A percentile compares a stretch with the other conserved stretches of the same genome.
These are phyloP conservation scores for Phlyctochytrium arcticum DNA, from an alignment of 192 early-diverging fungal species.

Conservation along the genomic window DNA sequence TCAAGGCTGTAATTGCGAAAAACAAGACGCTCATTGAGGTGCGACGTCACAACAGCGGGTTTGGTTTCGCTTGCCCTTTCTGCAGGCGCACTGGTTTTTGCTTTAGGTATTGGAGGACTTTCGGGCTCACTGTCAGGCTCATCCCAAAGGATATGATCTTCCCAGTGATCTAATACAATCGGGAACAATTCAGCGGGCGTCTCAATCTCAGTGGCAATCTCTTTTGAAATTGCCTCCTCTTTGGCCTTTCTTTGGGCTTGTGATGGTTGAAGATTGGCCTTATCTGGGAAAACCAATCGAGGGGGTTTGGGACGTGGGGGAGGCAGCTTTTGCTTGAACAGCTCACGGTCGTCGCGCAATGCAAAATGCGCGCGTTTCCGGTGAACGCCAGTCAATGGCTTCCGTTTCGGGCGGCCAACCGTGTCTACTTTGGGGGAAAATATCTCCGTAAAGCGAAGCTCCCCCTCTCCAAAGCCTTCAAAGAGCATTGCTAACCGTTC, in stretches of 20 bases:
- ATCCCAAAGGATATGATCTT: slow-evolving; percentile 79
- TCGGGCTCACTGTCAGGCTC: neutral
- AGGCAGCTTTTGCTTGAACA: slow-evolving; percentile 5
- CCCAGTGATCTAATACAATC: slow-evolving; percentile 78
- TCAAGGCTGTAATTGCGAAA: slow-evolving; percentile 60
- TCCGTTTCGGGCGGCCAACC: neutral
- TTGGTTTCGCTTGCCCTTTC: neutral
- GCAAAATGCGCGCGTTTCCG: slow-evolving; percentile 8
- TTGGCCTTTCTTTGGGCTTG: neutral
- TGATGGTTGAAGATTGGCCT: neutral
- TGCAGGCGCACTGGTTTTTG: no score
- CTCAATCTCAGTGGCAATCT: no score
- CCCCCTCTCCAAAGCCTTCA: slow-evolving; percentile 6
- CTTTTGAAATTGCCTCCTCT: neutral
- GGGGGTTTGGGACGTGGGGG: neutral
- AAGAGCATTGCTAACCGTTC: neutral
- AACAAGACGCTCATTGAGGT: slow-evolving; percentile 13
- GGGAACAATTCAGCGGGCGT: slow-evolving; percentile 28
- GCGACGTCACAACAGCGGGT: neutral
- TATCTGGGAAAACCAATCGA: no score
- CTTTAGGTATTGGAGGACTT: no score
- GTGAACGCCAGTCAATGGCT: neutral
- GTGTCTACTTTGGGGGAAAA: neutral
- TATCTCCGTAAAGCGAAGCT: slow-evolving; percentile 4
- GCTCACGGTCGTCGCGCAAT: slow-evolving; percentile 15